These are phyloP conservation scores for Eimeria maxima DNA, from an alignment of 169 alveolate species.

Conservation along the genomic window DNA sequence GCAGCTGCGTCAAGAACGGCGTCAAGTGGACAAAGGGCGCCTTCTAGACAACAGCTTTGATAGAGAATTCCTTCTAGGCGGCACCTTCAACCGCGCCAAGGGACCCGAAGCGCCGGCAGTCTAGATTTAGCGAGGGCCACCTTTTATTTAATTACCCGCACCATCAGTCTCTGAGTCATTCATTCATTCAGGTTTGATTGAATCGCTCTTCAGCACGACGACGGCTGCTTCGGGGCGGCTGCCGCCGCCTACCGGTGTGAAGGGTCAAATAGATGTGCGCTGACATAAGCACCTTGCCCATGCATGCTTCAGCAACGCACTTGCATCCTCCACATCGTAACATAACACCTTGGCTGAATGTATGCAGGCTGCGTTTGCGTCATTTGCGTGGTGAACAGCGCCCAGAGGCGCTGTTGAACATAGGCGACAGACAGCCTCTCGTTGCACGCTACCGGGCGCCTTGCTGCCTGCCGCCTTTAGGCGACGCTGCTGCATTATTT, in stretches of 20 bases:
- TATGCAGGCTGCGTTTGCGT: background rate
- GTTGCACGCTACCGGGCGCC: background rate
- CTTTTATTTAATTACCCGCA: background rate
- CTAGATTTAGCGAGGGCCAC: background rate
- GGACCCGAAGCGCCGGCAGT: slow-evolving; percentile 78
- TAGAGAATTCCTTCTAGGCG: slow-evolving; percentile 78
- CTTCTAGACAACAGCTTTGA: slow-evolving; percentile 79
- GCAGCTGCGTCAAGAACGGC: slow-evolving; percentile 83
- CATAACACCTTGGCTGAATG: background rate
- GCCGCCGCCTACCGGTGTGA: background rate
- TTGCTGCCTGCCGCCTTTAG: background rate
- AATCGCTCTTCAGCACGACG: background rate
- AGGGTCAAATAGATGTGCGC: background rate
- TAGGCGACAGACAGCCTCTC: background rate
- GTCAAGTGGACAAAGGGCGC: slow-evolving; percentile 83
- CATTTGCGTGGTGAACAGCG: slow-evolving; percentile 47
- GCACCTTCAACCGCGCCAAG: slow-evolving; percentile 81
- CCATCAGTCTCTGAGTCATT: background rate
- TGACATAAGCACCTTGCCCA: background rate
- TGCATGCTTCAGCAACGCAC: slow-evolving; percentile 9
- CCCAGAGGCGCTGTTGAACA: slow-evolving; percentile 59
- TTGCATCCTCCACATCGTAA: background rate
- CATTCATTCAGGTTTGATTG: background rate
- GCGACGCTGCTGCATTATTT: background rate
- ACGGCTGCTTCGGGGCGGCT: slow-evolving; percentile 29